Percentiles rank a stretch among this genome's conserved stretches.
Evolutionary conservation across 176 grass and related monocot genomes (phyloP).

Genomic region (Melocanna baccifera): DNA sequence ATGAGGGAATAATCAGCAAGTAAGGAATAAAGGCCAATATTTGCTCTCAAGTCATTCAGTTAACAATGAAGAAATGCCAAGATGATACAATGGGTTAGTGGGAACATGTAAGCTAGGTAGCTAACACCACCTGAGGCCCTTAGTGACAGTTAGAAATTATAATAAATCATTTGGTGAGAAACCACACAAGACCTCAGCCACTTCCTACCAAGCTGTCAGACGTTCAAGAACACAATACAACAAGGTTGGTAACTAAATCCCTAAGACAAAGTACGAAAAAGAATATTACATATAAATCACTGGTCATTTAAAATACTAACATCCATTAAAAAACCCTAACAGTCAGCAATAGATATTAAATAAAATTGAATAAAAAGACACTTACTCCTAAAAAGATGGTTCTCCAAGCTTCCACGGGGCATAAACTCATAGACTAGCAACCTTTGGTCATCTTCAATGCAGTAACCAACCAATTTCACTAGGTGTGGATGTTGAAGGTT

Average conservation of each 20-base stretch:
- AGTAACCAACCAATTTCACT: constrained; percentile 96
- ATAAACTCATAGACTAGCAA: constrained; percentile 98
- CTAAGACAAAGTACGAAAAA: not conserved
- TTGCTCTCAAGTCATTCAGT: constrained; percentile 9
- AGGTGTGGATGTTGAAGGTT: constrained; percentile 94
- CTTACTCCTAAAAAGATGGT: constrained; percentile 99
- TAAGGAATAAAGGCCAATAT: not conserved
- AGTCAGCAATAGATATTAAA: constrained; percentile 4
- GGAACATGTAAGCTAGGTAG: not conserved
- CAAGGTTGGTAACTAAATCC: not conserved
- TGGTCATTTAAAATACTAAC: not conserved
- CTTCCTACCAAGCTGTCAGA: constrained; percentile 11
- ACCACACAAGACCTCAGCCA: not conserved
- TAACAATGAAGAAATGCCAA: constrained; percentile 2
- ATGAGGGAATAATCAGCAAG: not conserved
- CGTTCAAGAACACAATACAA: not conserved
- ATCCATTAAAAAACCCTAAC: not conserved
- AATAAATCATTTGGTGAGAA: constrained; percentile 5
- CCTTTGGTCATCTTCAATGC: constrained; percentile 99
- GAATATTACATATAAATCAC: not conserved
- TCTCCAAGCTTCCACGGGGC: constrained; percentile 98
- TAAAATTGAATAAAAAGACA: not conserved
- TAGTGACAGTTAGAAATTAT: not conserved
- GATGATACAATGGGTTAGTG: not conserved
- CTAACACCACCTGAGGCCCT: not conserved